A percentile compares a stretch with the other conserved stretches of the same genome.
Conservation (phyloP, 2,329 filamentous ascomycete genomes). For the Ilyonectria sp. region DNA sequence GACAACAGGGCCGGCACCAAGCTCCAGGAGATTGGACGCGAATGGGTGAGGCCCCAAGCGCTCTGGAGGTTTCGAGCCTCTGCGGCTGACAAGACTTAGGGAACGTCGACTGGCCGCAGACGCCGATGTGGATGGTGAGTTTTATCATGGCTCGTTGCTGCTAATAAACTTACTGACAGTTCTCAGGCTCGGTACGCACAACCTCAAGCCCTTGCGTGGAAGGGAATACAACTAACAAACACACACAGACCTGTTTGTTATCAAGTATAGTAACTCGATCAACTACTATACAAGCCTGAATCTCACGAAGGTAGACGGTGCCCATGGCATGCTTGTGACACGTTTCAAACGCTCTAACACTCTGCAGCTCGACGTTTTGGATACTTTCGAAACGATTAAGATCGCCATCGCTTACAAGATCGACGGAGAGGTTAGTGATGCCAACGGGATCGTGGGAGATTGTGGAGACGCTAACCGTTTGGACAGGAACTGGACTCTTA, state of each 20-base stretch:
- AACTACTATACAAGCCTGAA: conserved; percentile 78
- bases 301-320: conserved; percentile 62
- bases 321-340: conserved; percentile 21
- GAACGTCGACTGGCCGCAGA: conserved; percentile 70
- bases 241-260: conserved; percentile 72
- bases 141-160: conserved; percentile 36
- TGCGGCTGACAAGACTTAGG: conserved; percentile 48
- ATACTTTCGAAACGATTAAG: conserved; percentile 82
- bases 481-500: conserved; percentile 62
- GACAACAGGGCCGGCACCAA: conserved; percentile 56
- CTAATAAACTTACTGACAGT: conserved; percentile 40
- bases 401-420: conserved; percentile 79
- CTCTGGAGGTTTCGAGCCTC: conserved; percentile 36
- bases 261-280: conserved; percentile 74
- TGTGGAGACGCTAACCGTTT: conserved; percentile 47
- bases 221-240: conserved; percentile 38
- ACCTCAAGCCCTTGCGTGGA: conserved; percentile 32
- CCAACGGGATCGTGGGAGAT: conserved; percentile 32
- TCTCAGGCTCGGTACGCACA: conserved; percentile 48
- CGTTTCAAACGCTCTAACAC: conserved; percentile 10
- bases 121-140: conserved; percentile 69
- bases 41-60: conserved; percentile 51
- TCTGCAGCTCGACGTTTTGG: conserved; percentile 66
- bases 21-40: conserved; percentile 62
- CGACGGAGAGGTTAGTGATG: conserved; percentile 47